Base-by-base conservation (phyloP, 306 rosid genomes). In the Sphenostylis stenocarpa region DNA sequence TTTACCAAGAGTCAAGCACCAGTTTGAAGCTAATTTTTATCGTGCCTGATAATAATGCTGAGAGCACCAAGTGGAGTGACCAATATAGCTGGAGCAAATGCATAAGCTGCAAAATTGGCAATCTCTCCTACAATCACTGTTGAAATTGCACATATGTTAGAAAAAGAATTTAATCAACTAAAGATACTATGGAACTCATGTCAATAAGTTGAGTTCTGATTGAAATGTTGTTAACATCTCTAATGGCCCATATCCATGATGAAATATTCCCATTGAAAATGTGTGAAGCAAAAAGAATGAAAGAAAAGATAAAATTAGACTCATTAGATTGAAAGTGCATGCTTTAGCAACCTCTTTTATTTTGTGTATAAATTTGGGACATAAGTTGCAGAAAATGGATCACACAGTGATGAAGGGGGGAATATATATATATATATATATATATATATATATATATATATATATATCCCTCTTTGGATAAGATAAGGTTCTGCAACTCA, bases 61-160 rank as follows among this genome's bases (percentile, higher is more conserved):
- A 96, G 94, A 80, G 99, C 99, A 67, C 99, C 99, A 81, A 96
- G 98, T 66, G 99, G 99, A 58, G 99, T 96, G 78, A 96, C 99
- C 85, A 96, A 87, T 73, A 96, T 87, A 67, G 99, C 99, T 26
- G 99, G 99, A 4, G 99, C 99, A 86, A 95, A 95, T 34, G 99
- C 99, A 82, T 95, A 95, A 57, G 99, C 99, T 1, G 98, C 99
- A 83, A 95, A 95, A 88, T 96, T 96, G 72, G 99, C 99, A 82
- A 92, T 84, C 89, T 96, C 99, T 39, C 99, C 99, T 7, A 96
- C 94, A 69, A 92, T 88, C 99, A 96, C 99, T 96, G 98, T 86
- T 81, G 79, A 75, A 82, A 86, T 77, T 60, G 44, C 10, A 82
- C 61, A 45, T 41, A 17, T 14, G 78, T 86, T 81, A 88, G 86